Evolutionary conservation across 2,329 filamentous ascomycete genomes (phyloP), one percentile per base, ranked within the genome.

Genomic region (Aspergillus udagawae): DNA sequence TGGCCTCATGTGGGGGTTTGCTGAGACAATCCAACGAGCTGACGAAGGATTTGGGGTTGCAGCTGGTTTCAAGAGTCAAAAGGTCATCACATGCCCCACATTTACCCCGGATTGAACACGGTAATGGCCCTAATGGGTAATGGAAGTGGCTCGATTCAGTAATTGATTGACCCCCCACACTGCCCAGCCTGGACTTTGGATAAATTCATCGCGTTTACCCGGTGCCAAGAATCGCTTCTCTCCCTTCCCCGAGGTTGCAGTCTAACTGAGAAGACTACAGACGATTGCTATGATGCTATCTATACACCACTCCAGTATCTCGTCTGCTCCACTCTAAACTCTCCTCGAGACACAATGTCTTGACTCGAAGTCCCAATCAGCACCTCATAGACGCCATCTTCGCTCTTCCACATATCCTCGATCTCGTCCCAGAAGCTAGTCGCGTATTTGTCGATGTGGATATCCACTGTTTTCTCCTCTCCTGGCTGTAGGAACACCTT

Each of bases 391-490:
- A 47, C 55, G 7, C 75, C 76, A 14, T 69, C 63, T 41, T 77
- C 74, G 25, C 69, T 72, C 25, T 71, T 69, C 76, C 76, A 78
- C 59, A 64, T 70, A 21, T 66, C 67, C 57, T 73, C 70, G 44
- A 69, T 72, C 63, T 77, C 75, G 52, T 73, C 71, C 75, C 76
- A 79, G 64, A 75, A 76, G 51, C 72, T 75, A 9, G 70, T 73
- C 12, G 73, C 75, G 29, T 74, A 68, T 35, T 65, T 57, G 53
- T 75, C 71, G 12, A 77, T 29, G 23, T 53, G 56, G 3, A 77
- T 65, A 28, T 64, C 57, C 1, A 70, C 71, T 3, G 60, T 63
- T 41, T 65, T 67, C 52, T 67, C 72, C 50, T 75, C 70, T 2
- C 74, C 73, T 0, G 74, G 63, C 38, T 74, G 65, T 12, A 80